Base-by-base conservation (phyloP, 129 eudicot species). In the Kitagawia praeruptora region DNA sequence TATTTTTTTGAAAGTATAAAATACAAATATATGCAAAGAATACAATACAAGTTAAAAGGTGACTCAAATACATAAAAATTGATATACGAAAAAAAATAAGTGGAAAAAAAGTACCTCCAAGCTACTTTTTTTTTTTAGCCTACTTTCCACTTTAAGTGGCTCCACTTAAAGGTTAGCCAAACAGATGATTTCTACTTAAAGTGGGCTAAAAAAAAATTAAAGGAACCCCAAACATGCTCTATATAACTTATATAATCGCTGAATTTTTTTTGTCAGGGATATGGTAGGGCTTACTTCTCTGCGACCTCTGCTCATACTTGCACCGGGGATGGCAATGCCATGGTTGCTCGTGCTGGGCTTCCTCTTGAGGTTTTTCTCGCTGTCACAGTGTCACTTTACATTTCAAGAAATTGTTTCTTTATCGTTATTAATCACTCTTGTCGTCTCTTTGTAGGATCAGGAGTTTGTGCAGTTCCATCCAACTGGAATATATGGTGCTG, bases 321-420 rank as follows among this genome's bases (percentile, higher is more conserved):
- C 92, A 96, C 99, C 16, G 99, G 99, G 81, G 99, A 96, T 85
- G 99, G 99, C 77, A 92, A 89, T 90, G 99, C 98, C 61, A 96
- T 96, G 99, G 99, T 96, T 89, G 98, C 99, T 42, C 99, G 99
- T 87, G 99, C 98, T 75, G 99, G 99, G 61, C 88, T 96, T 80
- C 98, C 99, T 48, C 93, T 96, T 27, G 88, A 96, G 98, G 99
- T 96, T 71, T 79, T 37, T 76, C 75, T 72, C 44, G 41, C 10
- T 67, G 38, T 28, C n/a, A n/a, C n/a, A n/a, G n/a, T n/a, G n/a
- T n/a, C 42, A 10, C 0, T 67, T 31, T 6, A 67, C 41, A 31
- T 27, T 67, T 31, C 2, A 67, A 67, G 21, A 19, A 34, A 79
- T 42, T 27, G 19, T 81, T 56, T 14, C 31, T 13, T 77, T 69